Base-by-base conservation (phyloP, 768 basidiomycete species). In the Xerocomellus dryophilus region DNA sequence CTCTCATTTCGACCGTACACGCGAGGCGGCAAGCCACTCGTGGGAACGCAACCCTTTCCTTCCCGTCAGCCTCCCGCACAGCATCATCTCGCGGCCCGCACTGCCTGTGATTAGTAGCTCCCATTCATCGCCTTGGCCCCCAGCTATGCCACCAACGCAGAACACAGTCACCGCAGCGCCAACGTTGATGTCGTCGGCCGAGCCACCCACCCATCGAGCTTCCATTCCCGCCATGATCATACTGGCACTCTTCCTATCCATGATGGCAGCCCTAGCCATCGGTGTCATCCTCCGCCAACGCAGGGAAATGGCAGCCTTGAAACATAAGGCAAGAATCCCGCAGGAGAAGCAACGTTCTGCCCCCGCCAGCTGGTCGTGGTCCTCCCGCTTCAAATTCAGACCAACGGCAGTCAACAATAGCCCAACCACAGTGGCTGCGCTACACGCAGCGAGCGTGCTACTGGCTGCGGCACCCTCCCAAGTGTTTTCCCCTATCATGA, bases 381-480 rank as follows among this genome's bases (percentile, higher is more conserved):
- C 64, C n/a, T 36, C 47, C 39, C 27, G 34, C 23, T n/a, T 49
- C 41, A 32, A 40, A n/a, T 14, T 31, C 18, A 23, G 18, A 6
- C 17, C 7, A 23, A 42, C 46, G 29, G 48, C 46, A 43, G 25
- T n/a, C 15, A 8, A 21, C 46, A 29, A 51, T n/a, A 3, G 34
- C 43, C 43, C 47, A 11, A 58, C 68, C 45, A 48, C 55, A 45
- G 58, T 67, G n/a, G 56, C 56, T 15, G 61, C 63, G 23, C 57
- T 64, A 3, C 68, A 67, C 40, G 58, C 64, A 18, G 34, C 64
- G 35, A 57, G 58, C 44, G 50, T 60, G 2, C 40, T 67, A 4
- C 55, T 68, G 15, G 68, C 68, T 51, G 66, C 61, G 39, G 64
- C 68, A 20, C 61, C 61, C 23, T 64, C 47, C 38, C 65, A 64